A percentile compares a stretch with the other conserved stretches of the same genome.
Evolutionary conservation across 1,284 basidiomycete genomes (phyloP).

Genomic region (Leccinum angustisporum): DNA sequence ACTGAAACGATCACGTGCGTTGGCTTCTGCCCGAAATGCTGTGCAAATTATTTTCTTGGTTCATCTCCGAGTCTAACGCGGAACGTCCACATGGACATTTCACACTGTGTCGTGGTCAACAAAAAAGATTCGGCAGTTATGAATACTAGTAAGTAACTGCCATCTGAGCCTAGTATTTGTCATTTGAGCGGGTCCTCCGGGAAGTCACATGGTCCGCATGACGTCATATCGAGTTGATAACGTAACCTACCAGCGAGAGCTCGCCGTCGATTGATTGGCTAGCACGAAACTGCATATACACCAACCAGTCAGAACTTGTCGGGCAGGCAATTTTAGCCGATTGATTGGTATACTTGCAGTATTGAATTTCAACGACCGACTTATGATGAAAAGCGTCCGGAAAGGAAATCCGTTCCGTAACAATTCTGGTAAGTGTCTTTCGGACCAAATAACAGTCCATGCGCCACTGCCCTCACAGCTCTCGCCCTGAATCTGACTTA

Average conservation of each 20-base stretch:
- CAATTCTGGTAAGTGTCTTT: background rate
- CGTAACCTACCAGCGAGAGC: background rate
- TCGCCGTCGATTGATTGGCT: background rate
- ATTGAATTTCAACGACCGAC: background rate
- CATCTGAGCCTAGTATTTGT: too few species aligned
- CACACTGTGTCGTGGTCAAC: background rate
- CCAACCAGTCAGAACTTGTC: background rate
- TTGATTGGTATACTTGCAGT: background rate
- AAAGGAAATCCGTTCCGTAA: too few species aligned
- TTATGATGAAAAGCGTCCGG: background rate
- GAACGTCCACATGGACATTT: background rate
- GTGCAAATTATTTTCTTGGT: background rate
- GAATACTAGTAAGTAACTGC: too few species aligned
- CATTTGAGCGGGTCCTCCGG: too few species aligned
- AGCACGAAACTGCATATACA: background rate
- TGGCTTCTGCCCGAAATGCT: background rate
- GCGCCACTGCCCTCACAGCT: background rate
- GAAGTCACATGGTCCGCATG: background rate
- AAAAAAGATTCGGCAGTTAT: background rate
- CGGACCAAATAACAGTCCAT: background rate
- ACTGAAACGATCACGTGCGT: background rate
- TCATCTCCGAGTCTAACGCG: background rate
- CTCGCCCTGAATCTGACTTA: background rate
- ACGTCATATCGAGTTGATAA: background rate
- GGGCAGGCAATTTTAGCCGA: too few species aligned